Base-by-base conservation (phyloP, 305 asterid genomes). In the Stenogyne calaminthoides region DNA sequence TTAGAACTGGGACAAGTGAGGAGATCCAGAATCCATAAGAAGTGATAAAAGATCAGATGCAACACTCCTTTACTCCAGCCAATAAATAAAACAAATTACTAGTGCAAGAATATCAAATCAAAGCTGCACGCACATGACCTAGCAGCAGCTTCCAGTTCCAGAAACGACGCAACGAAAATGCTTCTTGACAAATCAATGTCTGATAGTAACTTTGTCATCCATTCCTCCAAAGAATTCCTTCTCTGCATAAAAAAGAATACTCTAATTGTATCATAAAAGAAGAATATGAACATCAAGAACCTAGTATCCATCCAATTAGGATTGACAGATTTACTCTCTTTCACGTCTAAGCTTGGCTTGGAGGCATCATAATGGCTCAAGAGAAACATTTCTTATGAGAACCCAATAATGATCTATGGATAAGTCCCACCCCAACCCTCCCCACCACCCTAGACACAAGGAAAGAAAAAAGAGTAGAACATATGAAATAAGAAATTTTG, bases 101-200 rank as follows among this genome's bases (percentile, higher is more conserved):
- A 80, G 12, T 18, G 49, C 67, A 42, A 60, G n/a, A 37, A 51
- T 70, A 71, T 32, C n/a, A 60, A 78, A 77, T 69, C 58, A 77
- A 57, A 66, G 71, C 37, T 57, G 79, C 60, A 81, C 97, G 65
- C 81, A 95, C 99, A 86, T 82, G 97, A 86, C 80, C 99, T 84
- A 77, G 96, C 97, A 80, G 98, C 92, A 76, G 98, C 94, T 87
- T 95, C 99, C 81, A 95, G 88, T 79, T 95, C 99, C 63, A 95
- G 95, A 79, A 92, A 95, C 67, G 99, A 90, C 9, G 99, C 99
- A 20, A 89, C 96, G 46, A 74, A 84, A 27, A 85, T 82, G 82
- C 92, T 89, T 87, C 98, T 87, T 67, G 99, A 92, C 62, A 91
- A 55, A 72, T 91, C 96, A 82, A 92, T 89, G 79, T 92, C 98